Evolutionary conservation across 768 basidiomycete genomes (phyloP).

Genomic region (Pulveroboletus ravenelii): DNA sequence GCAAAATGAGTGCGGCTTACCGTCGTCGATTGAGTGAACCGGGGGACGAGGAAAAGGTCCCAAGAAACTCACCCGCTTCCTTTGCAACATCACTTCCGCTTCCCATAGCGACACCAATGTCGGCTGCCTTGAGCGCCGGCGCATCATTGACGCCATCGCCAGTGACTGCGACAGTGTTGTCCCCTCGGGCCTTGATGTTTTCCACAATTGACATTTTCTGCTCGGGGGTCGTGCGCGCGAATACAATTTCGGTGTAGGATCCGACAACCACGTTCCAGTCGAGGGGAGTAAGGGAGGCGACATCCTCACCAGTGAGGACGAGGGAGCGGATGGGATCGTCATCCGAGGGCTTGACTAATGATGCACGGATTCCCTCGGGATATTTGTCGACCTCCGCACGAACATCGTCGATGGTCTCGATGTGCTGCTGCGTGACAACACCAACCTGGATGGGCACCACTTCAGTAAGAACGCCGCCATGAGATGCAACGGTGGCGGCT

Average conservation of each 20-base stretch:
- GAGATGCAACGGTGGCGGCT: constrained; percentile 6
- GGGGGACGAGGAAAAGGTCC: background rate
- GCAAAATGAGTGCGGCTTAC: constrained; percentile 43
- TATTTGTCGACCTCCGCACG: constrained; percentile 17
- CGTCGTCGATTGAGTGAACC: background rate
- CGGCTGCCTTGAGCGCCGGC: constrained; percentile 46
- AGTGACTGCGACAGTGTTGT: constrained; percentile 47
- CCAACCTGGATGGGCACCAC: constrained; percentile 30
- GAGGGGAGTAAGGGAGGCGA: constrained; percentile 30
- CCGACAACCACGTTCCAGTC: constrained; percentile 41
- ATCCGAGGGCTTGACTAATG: constrained; percentile 32
- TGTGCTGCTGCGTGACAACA: constrained; percentile 36
- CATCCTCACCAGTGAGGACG: constrained; percentile 43
- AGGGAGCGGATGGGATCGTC: constrained; percentile 37
- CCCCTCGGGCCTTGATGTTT: constrained; percentile 43
- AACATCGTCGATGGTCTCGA: constrained; percentile 34
- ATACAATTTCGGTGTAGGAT: constrained; percentile 42
- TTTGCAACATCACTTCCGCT: constrained; percentile 49
- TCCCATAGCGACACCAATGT: constrained; percentile 54
- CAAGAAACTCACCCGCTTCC: constrained; percentile 41
- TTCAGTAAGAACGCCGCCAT: background rate
- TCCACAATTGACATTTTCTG: constrained; percentile 57
- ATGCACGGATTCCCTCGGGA: constrained; percentile 10
- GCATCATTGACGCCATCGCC: constrained; percentile 59
- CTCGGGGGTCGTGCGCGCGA: constrained; percentile 52